A percentile compares a stretch with the other conserved stretches of the same genome.
Conservation (phyloP, 2,329 filamentous ascomycete genomes). For the Colletotrichum shisoi region DNA sequence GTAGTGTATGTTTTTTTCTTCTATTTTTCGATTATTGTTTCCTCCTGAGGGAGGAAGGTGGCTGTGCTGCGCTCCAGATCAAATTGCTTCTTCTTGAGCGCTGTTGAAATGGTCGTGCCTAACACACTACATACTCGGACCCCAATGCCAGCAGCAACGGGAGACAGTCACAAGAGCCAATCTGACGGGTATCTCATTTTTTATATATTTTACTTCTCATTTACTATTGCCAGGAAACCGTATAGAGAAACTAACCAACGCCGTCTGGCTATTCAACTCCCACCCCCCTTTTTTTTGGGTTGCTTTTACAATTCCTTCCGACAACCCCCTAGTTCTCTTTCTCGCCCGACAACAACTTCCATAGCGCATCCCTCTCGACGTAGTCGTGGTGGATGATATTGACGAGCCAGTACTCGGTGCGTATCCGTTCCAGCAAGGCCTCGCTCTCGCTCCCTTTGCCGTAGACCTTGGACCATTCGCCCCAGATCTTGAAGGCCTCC, state of each 20-base stretch:
- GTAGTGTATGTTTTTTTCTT: neutral
- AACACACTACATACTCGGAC: neutral
- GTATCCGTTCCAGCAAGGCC: conserved; percentile 71
- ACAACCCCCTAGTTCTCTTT: conserved; percentile 11
- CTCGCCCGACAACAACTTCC: conserved; percentile 68
- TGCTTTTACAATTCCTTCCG: neutral
- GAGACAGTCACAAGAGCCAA: neutral
- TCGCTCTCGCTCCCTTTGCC: conserved; percentile 75
- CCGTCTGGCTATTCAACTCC: neutral
- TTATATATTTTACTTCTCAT: conserved; percentile 1
- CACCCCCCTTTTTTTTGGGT: neutral
- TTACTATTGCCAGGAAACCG: neutral
- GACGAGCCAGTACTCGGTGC: conserved; percentile 82
- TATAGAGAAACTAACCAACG: neutral
- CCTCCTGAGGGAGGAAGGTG: neutral
- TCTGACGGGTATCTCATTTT: conserved; percentile 31
- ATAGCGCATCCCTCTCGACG: conserved; percentile 74
- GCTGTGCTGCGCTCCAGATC: too few species aligned
- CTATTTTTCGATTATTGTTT: neutral
- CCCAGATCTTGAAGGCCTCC: conserved; percentile 95
- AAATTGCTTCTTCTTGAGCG: neutral
- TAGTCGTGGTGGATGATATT: conserved; percentile 88
- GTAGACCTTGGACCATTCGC: conserved; percentile 91
- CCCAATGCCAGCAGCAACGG: neutral
- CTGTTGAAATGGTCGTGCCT: too few species aligned